A percentile compares a stretch with the other conserved stretches of the same genome.
phyloP scores from a whole-genome alignment of 306 rosid genomes.

The Cucurbita moschata region DNA sequence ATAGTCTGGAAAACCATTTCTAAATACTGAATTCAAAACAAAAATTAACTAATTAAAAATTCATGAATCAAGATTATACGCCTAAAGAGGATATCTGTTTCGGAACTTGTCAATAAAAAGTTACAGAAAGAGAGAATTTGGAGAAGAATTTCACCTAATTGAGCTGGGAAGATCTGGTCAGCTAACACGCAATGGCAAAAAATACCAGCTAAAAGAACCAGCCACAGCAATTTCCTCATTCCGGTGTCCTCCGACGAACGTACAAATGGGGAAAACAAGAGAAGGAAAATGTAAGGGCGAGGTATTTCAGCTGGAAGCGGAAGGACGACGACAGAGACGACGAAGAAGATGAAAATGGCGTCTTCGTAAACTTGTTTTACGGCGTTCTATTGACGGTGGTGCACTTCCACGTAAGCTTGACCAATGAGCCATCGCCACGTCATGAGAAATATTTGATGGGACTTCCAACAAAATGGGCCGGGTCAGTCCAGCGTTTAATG shows the following conservation, averaged over 20 bases:
- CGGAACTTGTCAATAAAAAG: not conserved
- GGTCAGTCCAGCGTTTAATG: not conserved
- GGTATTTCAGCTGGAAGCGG: not conserved
- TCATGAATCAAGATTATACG: not conserved
- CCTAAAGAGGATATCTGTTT: not conserved
- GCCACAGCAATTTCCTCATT: slow-evolving; percentile 26
- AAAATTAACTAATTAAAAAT: not conserved
- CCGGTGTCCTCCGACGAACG: not conserved
- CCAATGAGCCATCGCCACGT: not conserved
- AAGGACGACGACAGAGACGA: not conserved
- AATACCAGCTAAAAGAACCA: slow-evolving; percentile 15
- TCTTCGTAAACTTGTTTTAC: not conserved
- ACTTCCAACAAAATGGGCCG: not conserved
- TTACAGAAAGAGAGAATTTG: not conserved
- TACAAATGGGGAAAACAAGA: not conserved
- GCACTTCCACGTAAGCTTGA: not conserved
- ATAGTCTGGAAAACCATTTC: not conserved
- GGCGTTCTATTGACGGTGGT: not conserved
- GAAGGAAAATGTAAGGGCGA: not conserved
- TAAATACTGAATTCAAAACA: not conserved
- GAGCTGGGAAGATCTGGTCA: slow-evolving; percentile 47
- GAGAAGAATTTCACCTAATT: slow-evolving; percentile 26
- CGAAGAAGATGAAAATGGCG: not conserved
- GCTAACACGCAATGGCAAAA: slow-evolving; percentile 23
- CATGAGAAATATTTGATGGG: not conserved